Percentiles rank a stretch among this genome's conserved stretches.
Evolutionary conservation across 257 asterid genomes (phyloP).

Genomic region (Solanum sejunctum): DNA sequence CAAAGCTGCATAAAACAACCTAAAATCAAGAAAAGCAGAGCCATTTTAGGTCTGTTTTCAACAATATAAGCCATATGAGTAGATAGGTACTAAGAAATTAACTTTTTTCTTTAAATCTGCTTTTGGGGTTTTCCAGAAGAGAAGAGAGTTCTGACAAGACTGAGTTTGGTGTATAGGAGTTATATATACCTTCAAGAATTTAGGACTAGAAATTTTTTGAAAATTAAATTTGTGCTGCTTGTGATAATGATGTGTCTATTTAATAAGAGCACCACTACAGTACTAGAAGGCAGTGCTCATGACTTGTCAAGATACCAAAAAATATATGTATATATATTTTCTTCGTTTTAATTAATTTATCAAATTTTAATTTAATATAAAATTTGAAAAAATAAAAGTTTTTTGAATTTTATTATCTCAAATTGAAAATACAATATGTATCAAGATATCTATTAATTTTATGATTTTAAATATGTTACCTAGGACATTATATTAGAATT

Average conservation of each 20-base stretch:
- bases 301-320: not conserved
- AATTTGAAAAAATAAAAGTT: too few species aligned
- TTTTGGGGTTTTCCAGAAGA: not conserved
- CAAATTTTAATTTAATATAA: too few species aligned
- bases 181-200: not conserved
- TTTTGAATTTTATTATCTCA: too few species aligned
- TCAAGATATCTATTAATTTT: too few species aligned
- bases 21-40: conserved; percentile 10
- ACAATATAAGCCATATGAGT: not conserved
- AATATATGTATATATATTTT: too few species aligned
- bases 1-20: conserved; percentile 1
- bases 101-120: not conserved
- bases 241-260: not conserved
- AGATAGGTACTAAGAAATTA: not conserved
- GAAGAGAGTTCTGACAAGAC: not conserved
- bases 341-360: too few species aligned
- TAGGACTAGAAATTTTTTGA: not conserved
- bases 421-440: too few species aligned
- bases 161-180: not conserved
- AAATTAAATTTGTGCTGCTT: not conserved
- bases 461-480: too few species aligned
- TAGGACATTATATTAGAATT: too few species aligned
- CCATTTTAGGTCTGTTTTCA: not conserved
- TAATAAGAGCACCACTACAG: not conserved
- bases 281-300: not conserved